These are phyloP conservation scores for Colletotrichum lentis DNA, from an alignment of 2,329 filamentous ascomycete species.

Conservation along the genomic window DNA sequence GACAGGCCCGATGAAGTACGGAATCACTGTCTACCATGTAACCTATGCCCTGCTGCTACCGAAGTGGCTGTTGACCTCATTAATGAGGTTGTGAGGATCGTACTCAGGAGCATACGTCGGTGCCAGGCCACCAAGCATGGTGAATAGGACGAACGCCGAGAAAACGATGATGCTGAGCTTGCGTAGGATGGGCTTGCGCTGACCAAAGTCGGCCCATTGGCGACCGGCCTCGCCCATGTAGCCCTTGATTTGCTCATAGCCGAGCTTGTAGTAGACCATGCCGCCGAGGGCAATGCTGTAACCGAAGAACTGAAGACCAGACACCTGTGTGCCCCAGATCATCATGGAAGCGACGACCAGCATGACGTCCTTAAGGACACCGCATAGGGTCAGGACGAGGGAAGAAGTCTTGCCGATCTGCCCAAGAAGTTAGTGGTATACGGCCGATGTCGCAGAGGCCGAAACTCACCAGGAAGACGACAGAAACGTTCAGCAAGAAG, in stretches of 20 bases:
- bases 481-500: slow-evolving; percentile 84
- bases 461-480: slow-evolving; percentile 81
- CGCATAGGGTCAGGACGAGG: slow-evolving; percentile 84
- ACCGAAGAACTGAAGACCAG: slow-evolving; percentile 80
- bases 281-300: slow-evolving; percentile 82
- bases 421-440: slow-evolving; percentile 42
- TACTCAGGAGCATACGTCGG: slow-evolving; percentile 67
- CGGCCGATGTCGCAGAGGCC: not conserved
- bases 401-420: slow-evolving; percentile 90
- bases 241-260: slow-evolving; percentile 82
- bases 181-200: slow-evolving; percentile 77
- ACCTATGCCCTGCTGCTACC: slow-evolving; percentile 47
- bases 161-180: slow-evolving; percentile 76
- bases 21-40: slow-evolving; percentile 2
- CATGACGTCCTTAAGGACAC: slow-evolving; percentile 88
- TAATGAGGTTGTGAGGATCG: slow-evolving; percentile 59
- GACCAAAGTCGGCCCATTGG: slow-evolving; percentile 87
- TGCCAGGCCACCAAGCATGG: slow-evolving; percentile 73
- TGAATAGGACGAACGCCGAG: slow-evolving; percentile 70
- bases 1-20: slow-evolving; percentile 8
- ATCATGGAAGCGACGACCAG: slow-evolving; percentile 81
- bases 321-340: slow-evolving; percentile 81
- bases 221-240: slow-evolving; percentile 76
- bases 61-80: slow-evolving; percentile 59
- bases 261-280: slow-evolving; percentile 88